Percentiles rank a stretch among this genome's conserved stretches.
phyloP scores from a whole-genome alignment of 768 basidiomycete species.

The Panaeolus cyanescens region DNA sequence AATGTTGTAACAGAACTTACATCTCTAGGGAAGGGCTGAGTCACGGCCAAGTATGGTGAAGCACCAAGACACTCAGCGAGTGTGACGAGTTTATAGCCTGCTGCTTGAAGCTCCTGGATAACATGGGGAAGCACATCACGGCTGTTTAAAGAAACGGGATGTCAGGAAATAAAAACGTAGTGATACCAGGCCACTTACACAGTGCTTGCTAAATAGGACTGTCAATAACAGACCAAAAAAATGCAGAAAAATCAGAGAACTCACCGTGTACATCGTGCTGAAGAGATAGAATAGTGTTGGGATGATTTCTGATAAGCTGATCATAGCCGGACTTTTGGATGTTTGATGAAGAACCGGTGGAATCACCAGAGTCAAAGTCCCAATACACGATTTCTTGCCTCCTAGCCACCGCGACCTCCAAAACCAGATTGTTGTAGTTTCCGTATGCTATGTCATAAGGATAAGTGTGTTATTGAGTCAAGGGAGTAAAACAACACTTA shows the following conservation, averaged over 20 bases:
- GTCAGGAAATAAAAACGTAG: background rate
- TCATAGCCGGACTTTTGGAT: slow-evolving; percentile 32
- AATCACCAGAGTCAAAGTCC: slow-evolving; percentile 44
- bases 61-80: slow-evolving; percentile 43
- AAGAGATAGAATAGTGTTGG: slow-evolving; percentile 37
- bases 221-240: background rate
- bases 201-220: slow-evolving; percentile 15
- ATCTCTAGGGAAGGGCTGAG: slow-evolving; percentile 27
- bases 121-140: slow-evolving; percentile 39
- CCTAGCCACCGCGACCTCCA: slow-evolving; percentile 20
- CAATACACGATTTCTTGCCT: slow-evolving; percentile 33
- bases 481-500: slow-evolving; percentile 16
- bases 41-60: slow-evolving; percentile 36
- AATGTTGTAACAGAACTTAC: slow-evolving; percentile 24
- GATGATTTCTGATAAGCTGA: slow-evolving; percentile 26
- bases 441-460: slow-evolving; percentile 32
- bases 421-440: slow-evolving; percentile 34
- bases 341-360: slow-evolving; percentile 26
- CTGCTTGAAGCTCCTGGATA: slow-evolving; percentile 34
- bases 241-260: slow-evolving; percentile 10
- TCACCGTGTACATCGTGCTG: slow-evolving; percentile 40
- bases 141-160: slow-evolving; percentile 17
- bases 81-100: slow-evolving; percentile 45
- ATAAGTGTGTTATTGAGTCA: background rate
- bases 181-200: slow-evolving; percentile 18